Percentiles rank a stretch among this genome's conserved stretches.
phyloP scores from a whole-genome alignment of 495 filamentous ascomycete genomes.

The Hapsidospora chrysogenum region DNA sequence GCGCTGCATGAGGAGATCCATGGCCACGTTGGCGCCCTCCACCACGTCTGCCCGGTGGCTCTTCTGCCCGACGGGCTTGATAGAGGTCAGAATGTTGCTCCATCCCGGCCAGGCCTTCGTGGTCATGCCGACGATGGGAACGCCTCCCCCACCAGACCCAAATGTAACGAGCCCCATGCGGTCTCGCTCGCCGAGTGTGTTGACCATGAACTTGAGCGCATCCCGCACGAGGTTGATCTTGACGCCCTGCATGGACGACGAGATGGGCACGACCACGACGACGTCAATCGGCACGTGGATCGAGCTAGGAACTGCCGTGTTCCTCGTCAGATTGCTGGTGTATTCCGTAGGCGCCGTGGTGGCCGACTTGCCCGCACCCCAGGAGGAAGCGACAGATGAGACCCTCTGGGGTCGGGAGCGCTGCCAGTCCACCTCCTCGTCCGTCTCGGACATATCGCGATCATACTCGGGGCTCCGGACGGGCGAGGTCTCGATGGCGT shows the following conservation, averaged over 20 bases:
- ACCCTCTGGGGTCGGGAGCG: constrained; percentile 57
- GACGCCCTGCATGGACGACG: constrained; percentile 96
- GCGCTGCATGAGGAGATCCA: constrained; percentile 97
- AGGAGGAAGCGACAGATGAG: constrained; percentile 73
- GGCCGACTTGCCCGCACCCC: constrained; percentile 63
- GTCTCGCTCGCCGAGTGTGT: constrained; percentile 81
- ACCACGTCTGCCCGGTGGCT: constrained; percentile 93
- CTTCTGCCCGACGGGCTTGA: constrained; percentile 90
- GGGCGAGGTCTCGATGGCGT: constrained; percentile 44
- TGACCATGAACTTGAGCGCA: constrained; percentile 81
- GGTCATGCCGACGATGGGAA: constrained; percentile 94
- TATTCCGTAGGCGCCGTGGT: constrained; percentile 73
- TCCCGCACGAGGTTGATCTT: constrained; percentile 96
- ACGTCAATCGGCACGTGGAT: constrained; percentile 90
- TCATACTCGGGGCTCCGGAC: constrained; percentile 59
- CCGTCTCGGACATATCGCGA: constrained; percentile 60
- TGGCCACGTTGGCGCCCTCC: constrained; percentile 94
- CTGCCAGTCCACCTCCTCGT: constrained; percentile 75
- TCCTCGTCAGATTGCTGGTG: constrained; percentile 39
- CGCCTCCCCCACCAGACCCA: constrained; percentile 83
- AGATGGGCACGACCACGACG: constrained; percentile 92
- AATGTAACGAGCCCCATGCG: constrained; percentile 97
- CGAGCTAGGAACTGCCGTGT: constrained; percentile 36
- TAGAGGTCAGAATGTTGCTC: constrained; percentile 72
- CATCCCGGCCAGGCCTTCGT: constrained; percentile 87